phyloP scores from a whole-genome alignment of 345 rosid species.

The Laguncularia racemosa region DNA sequence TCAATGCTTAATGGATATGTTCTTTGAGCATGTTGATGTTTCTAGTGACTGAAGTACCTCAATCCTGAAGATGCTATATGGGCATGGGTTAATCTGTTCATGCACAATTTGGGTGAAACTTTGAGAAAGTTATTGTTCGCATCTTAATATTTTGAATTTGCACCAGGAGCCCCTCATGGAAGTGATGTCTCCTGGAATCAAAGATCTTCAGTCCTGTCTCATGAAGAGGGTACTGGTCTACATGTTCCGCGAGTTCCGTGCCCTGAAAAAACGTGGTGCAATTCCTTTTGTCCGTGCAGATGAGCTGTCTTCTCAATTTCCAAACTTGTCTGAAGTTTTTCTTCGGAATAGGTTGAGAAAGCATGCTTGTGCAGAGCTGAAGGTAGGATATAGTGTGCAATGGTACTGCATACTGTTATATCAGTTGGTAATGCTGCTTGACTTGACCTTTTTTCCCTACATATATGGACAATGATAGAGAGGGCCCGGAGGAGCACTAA shows the following conservation, averaged over 20 bases:
- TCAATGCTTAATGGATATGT: too few relatives aligned
- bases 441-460: slow-evolving; percentile 9
- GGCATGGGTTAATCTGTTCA: too few relatives aligned
- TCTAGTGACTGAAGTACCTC: too few relatives aligned
- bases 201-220: slow-evolving; percentile 67
- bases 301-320: slow-evolving; percentile 62
- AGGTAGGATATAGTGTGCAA: slow-evolving; percentile 32
- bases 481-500: slow-evolving; percentile 55
- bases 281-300: slow-evolving; percentile 60
- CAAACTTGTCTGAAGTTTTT: slow-evolving; percentile 56
- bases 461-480: slow-evolving; percentile 40
- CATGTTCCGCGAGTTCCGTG: slow-evolving; percentile 74
- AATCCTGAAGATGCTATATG: too few relatives aligned
- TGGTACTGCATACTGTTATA: neutral
- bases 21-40: too few relatives aligned
- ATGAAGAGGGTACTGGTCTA: slow-evolving; percentile 68
- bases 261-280: slow-evolving; percentile 43
- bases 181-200: slow-evolving; percentile 81
- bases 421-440: neutral
- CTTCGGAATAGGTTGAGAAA: slow-evolving; percentile 65
- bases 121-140: neutral
- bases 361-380: slow-evolving; percentile 43
- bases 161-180: slow-evolving; percentile 91
- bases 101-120: neutral
- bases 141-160: neutral